A percentile compares a stretch with the other conserved stretches of the same genome.
Evolutionary conservation across 129 eudicot genomes (phyloP).

Genomic region (Artemisia argyi): DNA sequence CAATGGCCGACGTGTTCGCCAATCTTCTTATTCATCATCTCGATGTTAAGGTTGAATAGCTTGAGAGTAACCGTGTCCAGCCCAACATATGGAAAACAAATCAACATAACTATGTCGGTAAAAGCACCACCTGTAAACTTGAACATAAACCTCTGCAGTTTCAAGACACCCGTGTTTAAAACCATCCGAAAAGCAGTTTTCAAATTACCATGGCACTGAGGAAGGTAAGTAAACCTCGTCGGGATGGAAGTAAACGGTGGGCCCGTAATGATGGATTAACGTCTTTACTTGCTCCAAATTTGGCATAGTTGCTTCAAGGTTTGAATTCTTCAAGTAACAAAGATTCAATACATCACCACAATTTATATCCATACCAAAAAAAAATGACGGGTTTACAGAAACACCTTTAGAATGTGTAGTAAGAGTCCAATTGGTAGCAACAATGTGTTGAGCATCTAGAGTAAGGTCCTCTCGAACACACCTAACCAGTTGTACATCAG

Average conservation of each 20-base stretch:
- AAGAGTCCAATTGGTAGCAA: no score
- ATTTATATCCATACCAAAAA: slow-evolving; percentile 40
- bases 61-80: slow-evolving; percentile 69
- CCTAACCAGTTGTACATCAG: slow-evolving; percentile 58
- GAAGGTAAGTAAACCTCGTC: slow-evolving; percentile 80
- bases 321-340: slow-evolving; percentile 55
- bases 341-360: slow-evolving; percentile 37
- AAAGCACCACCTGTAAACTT: slow-evolving; percentile 73
- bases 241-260: slow-evolving; percentile 83
- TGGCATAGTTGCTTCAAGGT: slow-evolving; percentile 62
- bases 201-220: slow-evolving; percentile 81
- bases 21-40: slow-evolving; percentile 30
- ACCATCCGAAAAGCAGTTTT: slow-evolving; percentile 83
- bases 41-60: slow-evolving; percentile 37
- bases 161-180: slow-evolving; percentile 67
- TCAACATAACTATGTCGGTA: slow-evolving; percentile 90
- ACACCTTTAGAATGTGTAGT: slow-evolving; percentile 65
- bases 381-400: slow-evolving; percentile 65
- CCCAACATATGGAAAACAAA: slow-evolving; percentile 89
- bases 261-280: slow-evolving; percentile 81
- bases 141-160: slow-evolving; percentile 77
- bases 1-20: slow-evolving; percentile 92
- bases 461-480: slow-evolving; percentile 82
- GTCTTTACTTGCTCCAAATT: slow-evolving; percentile 76
- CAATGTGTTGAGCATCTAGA: no score